A percentile compares a stretch with the other conserved stretches of the same genome.
Conservation (phyloP, 257 asterid species). For the Solanum tacnaense region DNA sequence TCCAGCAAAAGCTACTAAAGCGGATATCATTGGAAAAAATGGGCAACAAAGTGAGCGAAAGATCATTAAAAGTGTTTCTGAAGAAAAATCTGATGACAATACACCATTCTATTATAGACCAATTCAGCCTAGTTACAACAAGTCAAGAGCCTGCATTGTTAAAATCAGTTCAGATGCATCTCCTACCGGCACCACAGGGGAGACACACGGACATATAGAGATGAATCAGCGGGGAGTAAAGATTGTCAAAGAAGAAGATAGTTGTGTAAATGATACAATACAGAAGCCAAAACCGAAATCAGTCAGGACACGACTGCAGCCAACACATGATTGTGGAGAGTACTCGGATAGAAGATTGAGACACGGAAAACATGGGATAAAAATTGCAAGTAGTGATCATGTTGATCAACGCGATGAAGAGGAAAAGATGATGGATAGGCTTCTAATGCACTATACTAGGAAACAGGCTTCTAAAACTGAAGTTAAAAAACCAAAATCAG, state of each 20-base stretch:
- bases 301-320: constrained; percentile 25
- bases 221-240: background rate
- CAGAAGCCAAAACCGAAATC: constrained; percentile 29
- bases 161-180: background rate
- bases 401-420: constrained; percentile 29
- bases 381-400: constrained; percentile 1
- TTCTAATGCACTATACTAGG: constrained; percentile 43
- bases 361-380: background rate
- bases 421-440: constrained; percentile 46
- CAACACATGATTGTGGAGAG: background rate
- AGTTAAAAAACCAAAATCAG: constrained; percentile 9
- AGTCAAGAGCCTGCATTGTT: constrained; percentile 6
- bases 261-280: background rate
- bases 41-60: background rate
- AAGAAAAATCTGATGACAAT: constrained; percentile 17
- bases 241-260: background rate
- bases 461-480: constrained; percentile 11
- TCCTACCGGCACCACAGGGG: background rate
- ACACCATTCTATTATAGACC: constrained; percentile 5
- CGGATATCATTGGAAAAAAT: background rate
- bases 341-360: background rate
- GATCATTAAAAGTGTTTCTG: background rate
- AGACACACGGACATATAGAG: background rate
- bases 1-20: background rate
- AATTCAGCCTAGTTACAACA: constrained; percentile 40